Conservation (phyloP, 75 land plant species). For the Pinus albicaulis region DNA sequence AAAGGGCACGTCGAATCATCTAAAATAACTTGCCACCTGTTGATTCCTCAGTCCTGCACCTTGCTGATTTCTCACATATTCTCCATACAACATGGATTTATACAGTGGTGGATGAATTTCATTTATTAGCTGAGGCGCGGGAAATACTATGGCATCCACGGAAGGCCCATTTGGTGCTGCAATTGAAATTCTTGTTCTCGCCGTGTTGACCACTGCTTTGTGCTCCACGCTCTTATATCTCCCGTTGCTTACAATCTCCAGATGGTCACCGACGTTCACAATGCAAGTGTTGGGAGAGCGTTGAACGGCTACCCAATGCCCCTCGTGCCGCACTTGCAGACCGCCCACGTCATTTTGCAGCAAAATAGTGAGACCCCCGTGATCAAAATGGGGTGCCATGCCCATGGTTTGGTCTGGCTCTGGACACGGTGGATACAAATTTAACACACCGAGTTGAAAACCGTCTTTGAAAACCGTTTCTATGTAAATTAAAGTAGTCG, state of each 20-base stretch:
- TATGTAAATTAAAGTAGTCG: too few relatives aligned
- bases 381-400: slow-evolving; percentile 46
- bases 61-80: slow-evolving; percentile 45
- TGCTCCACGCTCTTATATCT: slow-evolving; percentile 75
- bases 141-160: slow-evolving; percentile 36
- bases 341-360: slow-evolving; percentile 50
- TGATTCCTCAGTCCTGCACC: slow-evolving; percentile 17
- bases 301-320: slow-evolving; percentile 45
- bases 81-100: slow-evolving; percentile 45
- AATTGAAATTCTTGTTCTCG: slow-evolving; percentile 43
- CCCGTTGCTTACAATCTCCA: slow-evolving; percentile 81
- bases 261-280: slow-evolving; percentile 44
- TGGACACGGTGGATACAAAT: slow-evolving; percentile 71
- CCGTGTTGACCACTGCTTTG: slow-evolving; percentile 54
- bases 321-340: slow-evolving; percentile 50
- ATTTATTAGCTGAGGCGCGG: slow-evolving; percentile 41
- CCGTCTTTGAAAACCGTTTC: slow-evolving; percentile 34
- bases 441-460: slow-evolving; percentile 37
- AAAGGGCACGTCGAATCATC: too few relatives aligned
- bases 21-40: too few relatives aligned
- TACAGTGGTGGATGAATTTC: slow-evolving; percentile 26
- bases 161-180: slow-evolving; percentile 54
- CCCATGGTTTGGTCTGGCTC: slow-evolving; percentile 66
- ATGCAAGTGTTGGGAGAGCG: slow-evolving; percentile 53
- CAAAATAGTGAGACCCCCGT: slow-evolving; percentile 40